Evolutionary conservation across 352 stramenopile genomes (phyloP).

Genomic region (Phytophthora nicotianae): DNA sequence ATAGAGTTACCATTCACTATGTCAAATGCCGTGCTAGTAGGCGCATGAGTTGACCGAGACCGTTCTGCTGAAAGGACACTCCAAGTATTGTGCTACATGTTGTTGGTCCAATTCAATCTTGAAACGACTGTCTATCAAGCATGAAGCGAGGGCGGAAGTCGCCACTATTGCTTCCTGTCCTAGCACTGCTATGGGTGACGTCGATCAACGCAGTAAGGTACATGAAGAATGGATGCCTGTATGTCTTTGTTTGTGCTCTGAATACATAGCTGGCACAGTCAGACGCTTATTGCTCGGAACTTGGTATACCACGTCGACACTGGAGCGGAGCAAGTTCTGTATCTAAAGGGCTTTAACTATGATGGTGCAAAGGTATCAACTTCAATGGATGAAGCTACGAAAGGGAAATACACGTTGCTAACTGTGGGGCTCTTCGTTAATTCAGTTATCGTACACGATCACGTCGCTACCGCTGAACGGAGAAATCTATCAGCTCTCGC

Average conservation of each 20-base stretch:
- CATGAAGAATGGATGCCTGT: background rate
- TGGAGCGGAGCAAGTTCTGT: conserved; percentile 78
- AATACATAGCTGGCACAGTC: conserved; percentile 3
- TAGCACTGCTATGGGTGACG: conserved; percentile 15
- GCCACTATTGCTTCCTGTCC: conserved; percentile 3
- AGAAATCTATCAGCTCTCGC: conserved; percentile 88
- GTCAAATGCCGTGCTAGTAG: background rate
- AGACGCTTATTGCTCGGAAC: conserved; percentile 66
- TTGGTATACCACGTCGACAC: conserved; percentile 76
- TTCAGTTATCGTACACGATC: conserved; percentile 76
- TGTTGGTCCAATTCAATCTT: conserved; percentile 15
- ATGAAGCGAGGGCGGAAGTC: conserved; percentile 16
- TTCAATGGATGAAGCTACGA: background rate
- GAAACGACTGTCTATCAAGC: conserved; percentile 22
- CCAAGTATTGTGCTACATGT: background rate
- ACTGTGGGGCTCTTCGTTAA: background rate
- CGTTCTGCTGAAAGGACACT: conserved; percentile 21
- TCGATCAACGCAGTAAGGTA: conserved; percentile 22
- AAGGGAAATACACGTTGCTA: background rate
- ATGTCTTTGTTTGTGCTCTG: background rate
- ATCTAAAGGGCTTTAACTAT: conserved; percentile 81
- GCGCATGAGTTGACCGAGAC: conserved; percentile 1
- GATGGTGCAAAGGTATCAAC: conserved; percentile 46
- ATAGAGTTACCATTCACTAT: conserved; percentile 14
- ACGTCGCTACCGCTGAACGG: conserved; percentile 84